These are phyloP conservation scores for Dalbergia oliveri DNA, from an alignment of 306 rosid genomes.

Conservation along the genomic window DNA sequence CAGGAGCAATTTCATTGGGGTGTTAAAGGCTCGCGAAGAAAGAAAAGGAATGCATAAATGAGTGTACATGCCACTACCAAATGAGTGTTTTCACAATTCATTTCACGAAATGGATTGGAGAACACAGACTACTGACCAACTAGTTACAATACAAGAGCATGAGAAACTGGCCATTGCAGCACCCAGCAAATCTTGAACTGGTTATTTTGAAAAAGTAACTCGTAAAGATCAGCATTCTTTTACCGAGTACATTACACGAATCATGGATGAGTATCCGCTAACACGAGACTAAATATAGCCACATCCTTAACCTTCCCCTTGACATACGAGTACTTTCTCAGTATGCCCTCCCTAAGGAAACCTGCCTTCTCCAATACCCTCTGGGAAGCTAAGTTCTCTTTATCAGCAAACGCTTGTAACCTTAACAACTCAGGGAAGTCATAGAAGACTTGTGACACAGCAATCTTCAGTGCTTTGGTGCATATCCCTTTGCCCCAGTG, in stretches of 20 bases:
- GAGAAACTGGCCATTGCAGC: too few relatives aligned
- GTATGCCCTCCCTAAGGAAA: conserved; percentile 56
- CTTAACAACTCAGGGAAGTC: conserved; percentile 61
- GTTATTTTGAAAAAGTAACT: too few relatives aligned
- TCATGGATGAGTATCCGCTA: conserved; percentile 40
- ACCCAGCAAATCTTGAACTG: too few relatives aligned
- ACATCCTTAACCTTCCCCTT: conserved; percentile 52
- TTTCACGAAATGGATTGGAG: background rate
- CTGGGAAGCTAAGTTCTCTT: conserved; percentile 59
- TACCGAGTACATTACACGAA: background rate
- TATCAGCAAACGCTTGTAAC: conserved; percentile 52
- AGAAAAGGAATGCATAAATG: too few relatives aligned
- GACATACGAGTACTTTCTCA: conserved; percentile 49
- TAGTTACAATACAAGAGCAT: too few relatives aligned
- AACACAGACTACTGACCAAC: too few relatives aligned
- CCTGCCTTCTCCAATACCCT: conserved; percentile 69
- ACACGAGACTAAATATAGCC: conserved; percentile 43
- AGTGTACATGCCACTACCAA: too few relatives aligned
- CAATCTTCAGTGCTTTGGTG: conserved; percentile 55
- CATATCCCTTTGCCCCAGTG: conserved; percentile 70
- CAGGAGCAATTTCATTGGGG: too few relatives aligned
- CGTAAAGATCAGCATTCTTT: background rate
- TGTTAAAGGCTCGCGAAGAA: too few relatives aligned
- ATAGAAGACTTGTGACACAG: conserved; percentile 54
- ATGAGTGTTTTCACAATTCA: too few relatives aligned